A percentile compares a stretch with the other conserved stretches of the same genome.
Evolutionary conservation across 2,329 filamentous ascomycete genomes (phyloP).

Genomic region (Ascosphaera acerosa): DNA sequence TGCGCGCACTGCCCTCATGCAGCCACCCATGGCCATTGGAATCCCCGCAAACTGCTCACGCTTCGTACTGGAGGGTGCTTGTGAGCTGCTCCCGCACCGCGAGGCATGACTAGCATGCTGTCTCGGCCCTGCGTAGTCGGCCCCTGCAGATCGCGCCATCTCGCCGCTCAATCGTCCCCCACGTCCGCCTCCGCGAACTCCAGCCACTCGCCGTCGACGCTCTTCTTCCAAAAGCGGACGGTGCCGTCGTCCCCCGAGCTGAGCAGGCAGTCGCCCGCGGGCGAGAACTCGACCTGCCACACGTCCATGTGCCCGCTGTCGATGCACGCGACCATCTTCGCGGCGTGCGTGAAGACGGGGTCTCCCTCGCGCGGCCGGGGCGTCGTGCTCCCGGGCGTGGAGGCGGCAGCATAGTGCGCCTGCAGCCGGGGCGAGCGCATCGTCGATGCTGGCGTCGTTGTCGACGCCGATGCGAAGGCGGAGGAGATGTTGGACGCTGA

Average conservation of each 20-base stretch:
- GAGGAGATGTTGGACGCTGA: conserved; percentile 19
- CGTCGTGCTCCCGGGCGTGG: conserved; percentile 6
- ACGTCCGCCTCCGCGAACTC: conserved; percentile 20
- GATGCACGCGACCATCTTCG: conserved; percentile 18
- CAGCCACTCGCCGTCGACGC: conserved; percentile 19
- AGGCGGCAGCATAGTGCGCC: too few relatives aligned
- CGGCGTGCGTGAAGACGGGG: conserved; percentile 18
- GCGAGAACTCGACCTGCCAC: conserved; percentile 21
- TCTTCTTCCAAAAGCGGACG: conserved; percentile 20
- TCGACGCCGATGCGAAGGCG: conserved; percentile 14
- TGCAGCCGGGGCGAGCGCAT: too few relatives aligned
- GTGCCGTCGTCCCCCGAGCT: conserved; percentile 19
- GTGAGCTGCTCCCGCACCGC: too few relatives aligned
- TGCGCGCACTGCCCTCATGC: too few relatives aligned
- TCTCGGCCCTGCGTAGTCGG: too few relatives aligned
- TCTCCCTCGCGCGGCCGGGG: conserved; percentile 14
- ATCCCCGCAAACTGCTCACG: too few relatives aligned
- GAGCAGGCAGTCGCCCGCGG: conserved; percentile 19
- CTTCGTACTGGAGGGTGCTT: too few relatives aligned
- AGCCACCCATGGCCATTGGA: too few relatives aligned
- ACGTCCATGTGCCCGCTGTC: conserved; percentile 21
- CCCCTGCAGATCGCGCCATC: too few relatives aligned
- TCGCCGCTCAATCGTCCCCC: conserved; percentile 11
- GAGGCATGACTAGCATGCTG: too few relatives aligned
- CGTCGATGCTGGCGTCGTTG: conserved; percentile 3